A percentile compares a stretch with the other conserved stretches of the same genome.
These are phyloP conservation scores for Xylariaceae sp. DNA, from an alignment of 2,329 filamentous ascomycete species.

Conservation along the genomic window DNA sequence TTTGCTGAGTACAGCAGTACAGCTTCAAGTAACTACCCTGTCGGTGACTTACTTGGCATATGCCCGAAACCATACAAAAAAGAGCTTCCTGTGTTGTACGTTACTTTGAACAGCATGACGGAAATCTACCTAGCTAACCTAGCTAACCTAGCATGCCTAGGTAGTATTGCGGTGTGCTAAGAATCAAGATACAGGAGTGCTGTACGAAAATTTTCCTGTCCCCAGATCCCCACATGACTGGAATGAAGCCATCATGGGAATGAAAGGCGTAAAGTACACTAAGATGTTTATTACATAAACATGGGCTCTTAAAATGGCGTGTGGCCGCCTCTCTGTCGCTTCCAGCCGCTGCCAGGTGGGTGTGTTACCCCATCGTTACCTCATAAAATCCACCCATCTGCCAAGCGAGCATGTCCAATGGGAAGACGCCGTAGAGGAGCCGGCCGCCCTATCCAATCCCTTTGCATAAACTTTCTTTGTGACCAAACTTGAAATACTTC, in stretches of 20 bases:
- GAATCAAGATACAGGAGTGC: too few relatives aligned
- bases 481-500: neutral
- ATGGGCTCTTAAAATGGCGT: too few relatives aligned
- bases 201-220: conserved; percentile 10
- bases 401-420: conserved; percentile 14
- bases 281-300: neutral
- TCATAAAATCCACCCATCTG: conserved; percentile 26
- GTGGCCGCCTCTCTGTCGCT: conserved; percentile 1
- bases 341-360: conserved; percentile 12
- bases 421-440: conserved; percentile 10
- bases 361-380: conserved; percentile 27
- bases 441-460: conserved; percentile 4
- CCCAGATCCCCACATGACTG: conserved; percentile 3
- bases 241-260: conserved; percentile 23
- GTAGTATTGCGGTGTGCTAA: too few relatives aligned
- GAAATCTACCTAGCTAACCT: too few relatives aligned
- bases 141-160: too few relatives aligned
- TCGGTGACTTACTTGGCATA: neutral
- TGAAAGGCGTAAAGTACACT: neutral
- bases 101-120: too few relatives aligned
- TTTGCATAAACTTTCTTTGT: neutral
- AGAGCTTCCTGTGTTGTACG: too few relatives aligned
- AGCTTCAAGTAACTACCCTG: neutral
- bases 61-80: too few relatives aligned
- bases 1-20: neutral